These are phyloP conservation scores for Aspergillus fumigatiaffinis DNA, from an alignment of 2,329 filamentous ascomycete genomes.

Conservation along the genomic window DNA sequence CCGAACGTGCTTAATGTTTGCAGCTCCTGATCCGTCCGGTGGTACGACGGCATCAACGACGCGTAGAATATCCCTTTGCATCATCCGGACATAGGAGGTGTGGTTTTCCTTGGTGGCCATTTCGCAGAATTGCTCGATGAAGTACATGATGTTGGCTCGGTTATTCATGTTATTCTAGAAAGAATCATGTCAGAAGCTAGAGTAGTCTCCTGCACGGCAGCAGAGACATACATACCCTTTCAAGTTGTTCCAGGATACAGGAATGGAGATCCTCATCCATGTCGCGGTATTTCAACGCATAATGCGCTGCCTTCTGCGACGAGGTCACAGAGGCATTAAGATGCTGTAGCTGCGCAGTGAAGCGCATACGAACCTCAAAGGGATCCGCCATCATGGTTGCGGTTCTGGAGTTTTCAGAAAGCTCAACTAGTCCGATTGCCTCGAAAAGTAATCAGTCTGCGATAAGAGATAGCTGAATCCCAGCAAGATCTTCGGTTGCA, in stretches of 20 bases:
- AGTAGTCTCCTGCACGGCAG: not conserved
- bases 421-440: not conserved
- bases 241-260: constrained; percentile 93
- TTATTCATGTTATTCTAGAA: constrained; percentile 88
- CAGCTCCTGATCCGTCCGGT: constrained; percentile 78
- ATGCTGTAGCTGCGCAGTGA: constrained; percentile 83
- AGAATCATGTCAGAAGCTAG: not conserved
- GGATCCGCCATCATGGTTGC: constrained; percentile 67
- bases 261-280: constrained; percentile 97
- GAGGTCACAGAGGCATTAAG: constrained; percentile 87
- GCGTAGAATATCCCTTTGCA: constrained; percentile 85
- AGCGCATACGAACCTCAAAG: constrained; percentile 97
- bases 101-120: constrained; percentile 73
- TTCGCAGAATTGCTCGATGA: constrained; percentile 92
- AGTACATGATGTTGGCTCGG: constrained; percentile 98
- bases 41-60: constrained; percentile 92
- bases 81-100: constrained; percentile 83
- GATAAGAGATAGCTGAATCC: not conserved
- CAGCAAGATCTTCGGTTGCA: not conserved
- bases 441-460: not conserved
- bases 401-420: not conserved
- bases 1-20: constrained; percentile 88
- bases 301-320: constrained; percentile 87
- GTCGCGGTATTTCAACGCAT: constrained; percentile 88
- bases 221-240: constrained; percentile 58